These are phyloP conservation scores for Theileria luwenshuni DNA, from an alignment of 169 alveolate genomes.

Conservation along the genomic window DNA sequence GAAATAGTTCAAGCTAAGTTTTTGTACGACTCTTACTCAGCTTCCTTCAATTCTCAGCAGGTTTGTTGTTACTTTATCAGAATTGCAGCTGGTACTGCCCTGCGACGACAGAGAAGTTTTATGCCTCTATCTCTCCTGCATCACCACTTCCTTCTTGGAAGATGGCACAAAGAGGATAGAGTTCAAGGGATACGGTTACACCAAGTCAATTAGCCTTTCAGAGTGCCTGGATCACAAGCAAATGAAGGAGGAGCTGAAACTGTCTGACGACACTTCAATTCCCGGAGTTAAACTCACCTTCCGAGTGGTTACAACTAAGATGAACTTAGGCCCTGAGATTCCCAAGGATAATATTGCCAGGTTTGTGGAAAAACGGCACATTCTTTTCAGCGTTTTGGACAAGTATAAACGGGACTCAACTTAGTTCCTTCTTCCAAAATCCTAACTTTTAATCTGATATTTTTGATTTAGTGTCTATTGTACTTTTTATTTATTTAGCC, in stretches of 20 bases:
- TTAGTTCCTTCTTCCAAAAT: not conserved
- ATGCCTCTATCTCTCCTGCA: constrained; percentile 35
- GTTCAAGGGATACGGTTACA: constrained; percentile 53
- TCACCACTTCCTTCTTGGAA: constrained; percentile 18
- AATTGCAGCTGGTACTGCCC: constrained; percentile 48
- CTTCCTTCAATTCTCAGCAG: constrained; percentile 32
- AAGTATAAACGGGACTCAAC: not conserved
- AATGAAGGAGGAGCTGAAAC: constrained; percentile 21
- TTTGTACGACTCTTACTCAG: constrained; percentile 39
- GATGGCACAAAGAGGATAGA: constrained; percentile 26
- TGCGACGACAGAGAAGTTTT: constrained; percentile 46
- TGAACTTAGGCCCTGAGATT: constrained; percentile 27
- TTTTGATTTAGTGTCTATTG: not conserved
- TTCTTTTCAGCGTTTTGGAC: constrained; percentile 23
- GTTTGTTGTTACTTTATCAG: constrained; percentile 13
- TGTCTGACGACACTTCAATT: constrained; percentile 23
- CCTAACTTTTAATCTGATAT: constrained; percentile 1
- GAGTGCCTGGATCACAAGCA: constrained; percentile 13
- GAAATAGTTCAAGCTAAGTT: constrained; percentile 31
- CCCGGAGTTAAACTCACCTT: constrained; percentile 30
- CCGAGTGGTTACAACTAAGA: constrained; percentile 26
- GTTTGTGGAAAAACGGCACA: constrained; percentile 6
- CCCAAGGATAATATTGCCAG: constrained; percentile 47
- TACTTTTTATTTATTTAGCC: not conserved
- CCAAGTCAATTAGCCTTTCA: constrained; percentile 29